These are phyloP conservation scores for Lipomyces oligophaga DNA, from an alignment of 805 yeast species.

Conservation along the genomic window DNA sequence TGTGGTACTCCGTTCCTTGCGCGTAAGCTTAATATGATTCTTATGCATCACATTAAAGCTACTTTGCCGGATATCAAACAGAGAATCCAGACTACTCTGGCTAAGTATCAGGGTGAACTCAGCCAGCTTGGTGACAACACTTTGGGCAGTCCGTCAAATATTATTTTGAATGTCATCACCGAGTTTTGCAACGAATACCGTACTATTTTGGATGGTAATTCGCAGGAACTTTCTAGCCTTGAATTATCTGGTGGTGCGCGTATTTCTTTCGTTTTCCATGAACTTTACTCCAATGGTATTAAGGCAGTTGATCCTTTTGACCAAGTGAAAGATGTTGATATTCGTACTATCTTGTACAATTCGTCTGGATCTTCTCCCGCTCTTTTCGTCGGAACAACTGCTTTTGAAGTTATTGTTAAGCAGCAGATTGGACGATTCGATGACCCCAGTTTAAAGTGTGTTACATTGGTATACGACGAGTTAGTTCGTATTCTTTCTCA, in stretches of 20 bases:
- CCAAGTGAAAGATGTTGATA: conserved; percentile 91
- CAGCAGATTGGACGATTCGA: conserved; percentile 92
- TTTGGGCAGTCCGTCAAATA: conserved; percentile 76
- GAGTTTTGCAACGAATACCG: conserved; percentile 88
- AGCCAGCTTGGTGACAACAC: conserved; percentile 63
- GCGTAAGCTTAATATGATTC: conserved; percentile 79
- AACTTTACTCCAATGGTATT: conserved; percentile 88
- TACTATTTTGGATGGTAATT: conserved; percentile 87
- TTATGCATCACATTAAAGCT: conserved; percentile 83
- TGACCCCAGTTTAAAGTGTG: conserved; percentile 87
- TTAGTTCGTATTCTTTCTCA: conserved; percentile 84
- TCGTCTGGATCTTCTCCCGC: conserved; percentile 96
- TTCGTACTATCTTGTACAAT: conserved; percentile 94
- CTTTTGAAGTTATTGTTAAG: conserved; percentile 91
- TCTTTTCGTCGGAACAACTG: conserved; percentile 93
- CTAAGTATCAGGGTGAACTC: conserved; percentile 80
- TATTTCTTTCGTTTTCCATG: conserved; percentile 94
- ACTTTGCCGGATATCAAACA: conserved; percentile 90
- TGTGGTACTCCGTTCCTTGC: conserved; percentile 99
- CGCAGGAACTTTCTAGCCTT: conserved; percentile 78
- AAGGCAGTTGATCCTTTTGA: conserved; percentile 92
- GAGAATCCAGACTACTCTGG: conserved; percentile 78
- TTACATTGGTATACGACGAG: conserved; percentile 88
- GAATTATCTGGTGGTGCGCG: conserved; percentile 98
- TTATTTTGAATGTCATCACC: conserved; percentile 86